Evolutionary conservation across 371 early-diverging fungal species (phyloP), one percentile per base, ranked within the genome.

Genomic region (Blyttiomyces sp.): DNA sequence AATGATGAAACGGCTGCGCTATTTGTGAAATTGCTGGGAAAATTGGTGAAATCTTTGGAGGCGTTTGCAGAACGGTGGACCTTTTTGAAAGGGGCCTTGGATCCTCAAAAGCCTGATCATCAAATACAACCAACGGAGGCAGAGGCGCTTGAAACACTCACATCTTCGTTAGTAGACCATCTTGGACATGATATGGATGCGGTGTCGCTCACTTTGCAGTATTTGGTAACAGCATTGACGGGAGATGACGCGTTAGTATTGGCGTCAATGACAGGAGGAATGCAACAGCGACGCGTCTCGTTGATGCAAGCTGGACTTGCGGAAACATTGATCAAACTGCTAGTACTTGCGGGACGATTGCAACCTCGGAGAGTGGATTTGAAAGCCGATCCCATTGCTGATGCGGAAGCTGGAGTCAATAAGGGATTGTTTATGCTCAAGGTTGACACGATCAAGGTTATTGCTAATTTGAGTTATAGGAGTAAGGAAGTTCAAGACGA

Each of bases 401-500:
- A 24, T 21, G 43, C 30, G 5, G 52, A 59, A 16, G 36, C 24
- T 26, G 32, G 34, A 27, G 56, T 55, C 11, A 6, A 24, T 48
- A 42, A 49, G 54, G 71, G 54, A 17, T 43, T 70, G 21, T 65
- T 59, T 46, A 69, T 65, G 66, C 39, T 75, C 50, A 75, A 70
- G 51, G 53, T 57, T 30, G 72, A 72, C 42, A 43, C 61, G 13
- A 52, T 75, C 3, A 51, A 64, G 31, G 67, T 75, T 27, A 26
- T 75, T 9, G 62, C 63, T 7, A 75, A 70, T 52, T 24, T 70
- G n/a, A 39, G 57, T 13, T 70, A 61, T 50, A 61, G 57, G 23
- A 60, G 65, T 19, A 49, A 31, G 28, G 68, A 68, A 49, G 70
- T 59, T 23, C 76, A 75, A 56, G 71, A 75, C 55, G 58, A 69